phyloP scores from a whole-genome alignment of 1,284 basidiomycete species.

The Microbotryum saponariae region DNA sequence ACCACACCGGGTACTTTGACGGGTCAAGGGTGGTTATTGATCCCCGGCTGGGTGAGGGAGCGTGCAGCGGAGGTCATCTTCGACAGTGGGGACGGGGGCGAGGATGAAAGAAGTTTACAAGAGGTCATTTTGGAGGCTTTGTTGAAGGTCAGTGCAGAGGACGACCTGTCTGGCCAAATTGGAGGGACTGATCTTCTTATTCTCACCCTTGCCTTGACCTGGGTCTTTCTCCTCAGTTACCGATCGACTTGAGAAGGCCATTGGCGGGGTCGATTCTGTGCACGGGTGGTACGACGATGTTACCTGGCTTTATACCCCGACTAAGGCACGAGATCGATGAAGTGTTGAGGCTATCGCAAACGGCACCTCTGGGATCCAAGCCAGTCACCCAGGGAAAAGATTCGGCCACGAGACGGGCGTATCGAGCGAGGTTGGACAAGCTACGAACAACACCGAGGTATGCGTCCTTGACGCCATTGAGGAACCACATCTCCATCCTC shows the following conservation, averaged over 20 bases:
- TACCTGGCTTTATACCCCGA: conserved; percentile 84
- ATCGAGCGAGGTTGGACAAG: conserved; percentile 13
- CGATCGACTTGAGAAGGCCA: conserved; percentile 75
- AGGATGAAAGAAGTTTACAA: conserved; percentile 63
- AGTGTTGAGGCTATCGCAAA: conserved; percentile 6
- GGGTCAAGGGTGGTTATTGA: conserved; percentile 57
- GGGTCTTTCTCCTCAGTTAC: conserved; percentile 51
- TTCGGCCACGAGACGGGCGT: conserved; percentile 22
- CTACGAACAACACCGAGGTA: conserved; percentile 58
- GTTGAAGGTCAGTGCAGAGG: conserved; percentile 54
- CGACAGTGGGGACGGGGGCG: conserved; percentile 61
- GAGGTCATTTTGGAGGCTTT: conserved; percentile 70
- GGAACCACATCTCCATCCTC: conserved; percentile 64
- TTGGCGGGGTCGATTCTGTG: conserved; percentile 75
- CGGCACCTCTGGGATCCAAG: neutral
- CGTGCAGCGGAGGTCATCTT: conserved; percentile 84
- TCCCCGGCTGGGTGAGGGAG: conserved; percentile 93
- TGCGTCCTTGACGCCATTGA: conserved; percentile 58
- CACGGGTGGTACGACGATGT: conserved; percentile 78
- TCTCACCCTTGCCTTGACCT: too few relatives aligned
- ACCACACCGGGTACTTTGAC: conserved; percentile 9
- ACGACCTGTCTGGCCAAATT: too few relatives aligned
- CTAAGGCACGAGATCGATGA: conserved; percentile 65
- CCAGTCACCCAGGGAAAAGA: conserved; percentile 2
- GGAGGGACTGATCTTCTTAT: too few relatives aligned